Evolutionary conservation across 2,329 filamentous ascomycete genomes (phyloP), one percentile per base, ranked within the genome.

Genomic region (Aspergillus versicolor): DNA sequence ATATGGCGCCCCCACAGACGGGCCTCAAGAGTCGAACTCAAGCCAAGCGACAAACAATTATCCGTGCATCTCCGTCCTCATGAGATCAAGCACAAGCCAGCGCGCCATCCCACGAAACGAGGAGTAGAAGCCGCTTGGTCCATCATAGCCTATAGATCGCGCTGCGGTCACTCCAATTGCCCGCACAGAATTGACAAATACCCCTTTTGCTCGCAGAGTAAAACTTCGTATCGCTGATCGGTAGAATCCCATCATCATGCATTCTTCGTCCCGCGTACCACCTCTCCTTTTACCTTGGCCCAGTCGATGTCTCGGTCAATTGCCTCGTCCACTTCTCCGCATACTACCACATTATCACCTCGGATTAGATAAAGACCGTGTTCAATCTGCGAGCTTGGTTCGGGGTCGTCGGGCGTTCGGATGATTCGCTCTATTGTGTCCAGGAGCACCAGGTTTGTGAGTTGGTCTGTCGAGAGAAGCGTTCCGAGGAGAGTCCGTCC

Each of bases 271-370:
- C 86, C 87, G 57, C 91, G 91, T 67, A 97, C 89, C 30, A 89
- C 86, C 58, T 88, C 86, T 4, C 93, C 93, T 71, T 89, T 88
- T 40, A 99, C 94, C 74, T 95, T 88, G 19, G 83, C 82, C 94
- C 94, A 99, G 77, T 97, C 88, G 70, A 99, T 97, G 67, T 88
- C 92, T 40, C 82, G 84, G 76, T 99, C 94, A 58, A 97, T 79
- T 65, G 89, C 84, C 75, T 96, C 92, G 73, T 99, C 92, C 32
- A 99, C 88, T 56, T 95, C 80, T 2, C 94, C 94, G 57, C 94
- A 90, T 15, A 95, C 82, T 61, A 92, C 92, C 47, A 99, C 93
- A 70, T 95, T 97, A 73, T 99, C 94, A 52, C 94, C 94, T 59
- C 94, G 85, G 56, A 99, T 90, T 57, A 99, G 83, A 73, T 97